A percentile compares a stretch with the other conserved stretches of the same genome.
Evolutionary conservation across 768 basidiomycete species (phyloP).

Genomic region (Lentinula raphanica): DNA sequence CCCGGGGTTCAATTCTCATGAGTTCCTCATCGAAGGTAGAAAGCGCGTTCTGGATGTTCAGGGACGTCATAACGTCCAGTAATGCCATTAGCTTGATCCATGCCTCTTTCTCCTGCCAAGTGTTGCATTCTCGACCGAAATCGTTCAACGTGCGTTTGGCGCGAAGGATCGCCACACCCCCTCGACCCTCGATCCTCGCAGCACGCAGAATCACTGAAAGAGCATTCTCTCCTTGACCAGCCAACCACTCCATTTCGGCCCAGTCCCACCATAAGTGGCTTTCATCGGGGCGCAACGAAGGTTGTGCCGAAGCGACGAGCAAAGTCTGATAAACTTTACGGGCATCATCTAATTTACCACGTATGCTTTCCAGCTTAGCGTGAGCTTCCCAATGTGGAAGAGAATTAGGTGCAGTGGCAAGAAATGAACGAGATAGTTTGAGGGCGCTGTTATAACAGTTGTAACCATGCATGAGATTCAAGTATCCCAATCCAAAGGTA

Average conservation of each 20-base stretch:
- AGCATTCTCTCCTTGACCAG: conserved; percentile 43
- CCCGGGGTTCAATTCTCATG: conserved; percentile 20
- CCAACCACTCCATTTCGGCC: conserved; percentile 81
- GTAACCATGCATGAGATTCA: neutral
- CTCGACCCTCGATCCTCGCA: conserved; percentile 45
- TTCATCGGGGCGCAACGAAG: conserved; percentile 27
- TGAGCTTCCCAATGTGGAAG: conserved; percentile 69
- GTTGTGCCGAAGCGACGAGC: conserved; percentile 41
- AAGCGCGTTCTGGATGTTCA: conserved; percentile 35
- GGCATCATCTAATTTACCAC: conserved; percentile 61
- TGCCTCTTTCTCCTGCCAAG: conserved; percentile 55
- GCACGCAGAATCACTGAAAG: conserved; percentile 50
- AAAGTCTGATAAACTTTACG: conserved; percentile 74
- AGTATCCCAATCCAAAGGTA: neutral
- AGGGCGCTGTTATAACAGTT: conserved; percentile 42
- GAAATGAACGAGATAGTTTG: conserved; percentile 60
- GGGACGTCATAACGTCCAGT: conserved; percentile 53
- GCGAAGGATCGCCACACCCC: conserved; percentile 53
- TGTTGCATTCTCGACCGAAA: conserved; percentile 20
- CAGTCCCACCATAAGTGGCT: conserved; percentile 73
- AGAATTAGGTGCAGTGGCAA: conserved; percentile 54
- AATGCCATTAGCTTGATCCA: conserved; percentile 66
- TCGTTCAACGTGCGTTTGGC: conserved; percentile 63
- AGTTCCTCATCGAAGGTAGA: conserved; percentile 37
- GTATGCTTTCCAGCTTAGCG: conserved; percentile 64